A percentile compares a stretch with the other conserved stretches of the same genome.
Conservation (phyloP, 2,329 filamentous ascomycete species). For the Neonectria neomacrospora region DNA sequence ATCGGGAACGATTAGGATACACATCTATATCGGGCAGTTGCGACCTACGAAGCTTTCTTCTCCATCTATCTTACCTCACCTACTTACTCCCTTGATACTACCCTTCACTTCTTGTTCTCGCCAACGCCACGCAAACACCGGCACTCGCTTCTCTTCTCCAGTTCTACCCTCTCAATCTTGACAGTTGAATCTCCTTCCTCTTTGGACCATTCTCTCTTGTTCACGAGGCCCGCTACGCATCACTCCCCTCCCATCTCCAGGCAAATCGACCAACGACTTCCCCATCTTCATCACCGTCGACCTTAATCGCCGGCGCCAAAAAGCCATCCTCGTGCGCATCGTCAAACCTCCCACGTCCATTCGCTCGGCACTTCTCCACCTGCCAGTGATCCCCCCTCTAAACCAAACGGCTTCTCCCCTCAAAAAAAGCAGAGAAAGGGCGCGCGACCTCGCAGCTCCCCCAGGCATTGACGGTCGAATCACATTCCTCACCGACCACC, state of each 20-base stretch:
- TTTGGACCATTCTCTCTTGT: neutral
- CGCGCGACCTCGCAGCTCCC: constrained; percentile 25
- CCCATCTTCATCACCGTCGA: constrained; percentile 17
- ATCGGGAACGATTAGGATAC: constrained; percentile 16
- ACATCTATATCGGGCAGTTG: neutral
- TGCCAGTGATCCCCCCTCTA: constrained; percentile 21
- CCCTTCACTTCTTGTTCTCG: neutral
- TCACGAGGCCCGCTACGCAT: neutral
- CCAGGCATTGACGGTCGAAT: constrained; percentile 39
- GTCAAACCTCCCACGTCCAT: constrained; percentile 35
- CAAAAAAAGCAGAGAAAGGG: constrained; percentile 30
- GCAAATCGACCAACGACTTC: constrained; percentile 16
- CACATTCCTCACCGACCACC: constrained; percentile 45
- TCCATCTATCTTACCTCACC: neutral
- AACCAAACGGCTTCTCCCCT: constrained; percentile 31
- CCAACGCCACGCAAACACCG: neutral
- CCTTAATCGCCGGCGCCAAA: constrained; percentile 37
- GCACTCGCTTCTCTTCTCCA: constrained; percentile 5
- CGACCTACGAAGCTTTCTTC: neutral
- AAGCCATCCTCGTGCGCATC: constrained; percentile 34
- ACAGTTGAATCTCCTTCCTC: neutral
- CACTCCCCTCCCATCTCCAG: constrained; percentile 9
- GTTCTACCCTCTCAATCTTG: neutral
- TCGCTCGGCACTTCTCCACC: constrained; percentile 41
- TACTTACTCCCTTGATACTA: too few species aligned